These are phyloP conservation scores for Venturia pyrina DNA, from an alignment of 2,329 filamentous ascomycete species.

Conservation along the genomic window DNA sequence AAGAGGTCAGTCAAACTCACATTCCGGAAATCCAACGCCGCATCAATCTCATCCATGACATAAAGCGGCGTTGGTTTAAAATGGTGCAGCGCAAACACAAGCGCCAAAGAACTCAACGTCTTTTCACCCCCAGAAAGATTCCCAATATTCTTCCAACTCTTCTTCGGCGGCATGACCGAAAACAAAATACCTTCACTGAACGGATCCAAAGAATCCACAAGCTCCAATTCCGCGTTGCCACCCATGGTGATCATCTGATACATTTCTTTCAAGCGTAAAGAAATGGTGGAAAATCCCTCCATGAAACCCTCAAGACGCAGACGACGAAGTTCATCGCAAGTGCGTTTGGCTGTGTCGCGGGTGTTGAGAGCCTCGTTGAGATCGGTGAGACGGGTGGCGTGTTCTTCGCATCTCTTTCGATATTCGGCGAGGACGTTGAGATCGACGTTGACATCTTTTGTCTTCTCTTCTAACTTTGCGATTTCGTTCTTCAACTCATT, in stretches of 20 bases:
- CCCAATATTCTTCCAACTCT: constrained; percentile 99
- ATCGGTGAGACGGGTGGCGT: constrained; percentile 72
- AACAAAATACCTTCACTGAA: constrained; percentile 97
- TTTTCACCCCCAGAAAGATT: constrained; percentile 96
- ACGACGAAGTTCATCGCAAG: constrained; percentile 83
- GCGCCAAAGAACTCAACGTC: constrained; percentile 80
- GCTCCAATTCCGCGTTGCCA: constrained; percentile 91
- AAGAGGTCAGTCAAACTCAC: constrained; percentile 34
- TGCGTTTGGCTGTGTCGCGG: constrained; percentile 81
- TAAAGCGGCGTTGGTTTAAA: constrained; percentile 97
- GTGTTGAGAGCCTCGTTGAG: constrained; percentile 65
- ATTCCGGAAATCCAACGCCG: constrained; percentile 93
- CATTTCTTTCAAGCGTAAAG: constrained; percentile 94
- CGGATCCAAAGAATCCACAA: constrained; percentile 91
- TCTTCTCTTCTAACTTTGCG: constrained; percentile 60
- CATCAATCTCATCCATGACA: constrained; percentile 99
- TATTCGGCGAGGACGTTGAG: constrained; percentile 83
- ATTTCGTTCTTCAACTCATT: constrained; percentile 54
- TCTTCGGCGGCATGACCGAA: constrained; percentile 98
- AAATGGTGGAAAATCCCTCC: constrained; percentile 93
- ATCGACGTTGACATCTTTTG: constrained; percentile 78
- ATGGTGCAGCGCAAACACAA: constrained; percentile 97
- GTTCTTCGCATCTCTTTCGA: constrained; percentile 73
- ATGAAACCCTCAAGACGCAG: constrained; percentile 93
- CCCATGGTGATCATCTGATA: constrained; percentile 99